Conservation (phyloP, 2,329 filamentous ascomycete species). For the Byssothecium circinans region DNA sequence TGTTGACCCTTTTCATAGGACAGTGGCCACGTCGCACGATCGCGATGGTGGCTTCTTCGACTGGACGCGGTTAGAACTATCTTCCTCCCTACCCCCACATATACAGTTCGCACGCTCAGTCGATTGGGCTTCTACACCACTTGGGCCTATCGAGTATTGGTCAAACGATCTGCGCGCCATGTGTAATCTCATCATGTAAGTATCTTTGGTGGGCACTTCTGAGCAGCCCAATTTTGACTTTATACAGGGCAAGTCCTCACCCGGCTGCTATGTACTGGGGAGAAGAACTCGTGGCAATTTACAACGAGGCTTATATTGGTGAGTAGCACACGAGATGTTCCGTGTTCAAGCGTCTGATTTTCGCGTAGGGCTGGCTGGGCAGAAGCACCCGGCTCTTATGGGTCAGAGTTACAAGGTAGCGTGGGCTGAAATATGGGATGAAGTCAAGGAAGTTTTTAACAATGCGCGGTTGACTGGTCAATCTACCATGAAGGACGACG, state of each 20-base stretch:
- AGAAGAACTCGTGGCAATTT: slow-evolving; percentile 66
- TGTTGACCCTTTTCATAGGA: slow-evolving; percentile 44
- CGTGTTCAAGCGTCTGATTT: background rate
- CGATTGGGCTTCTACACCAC: slow-evolving; percentile 72
- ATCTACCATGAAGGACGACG: slow-evolving; percentile 83
- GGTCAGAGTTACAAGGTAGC: slow-evolving; percentile 68
- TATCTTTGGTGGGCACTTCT: background rate
- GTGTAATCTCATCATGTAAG: slow-evolving; percentile 76
- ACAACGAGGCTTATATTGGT: slow-evolving; percentile 69
- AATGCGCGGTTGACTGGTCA: slow-evolving; percentile 70
- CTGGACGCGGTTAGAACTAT: slow-evolving; percentile 73
- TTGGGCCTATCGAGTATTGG: slow-evolving; percentile 78
- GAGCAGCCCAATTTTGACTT: slow-evolving; percentile 4
- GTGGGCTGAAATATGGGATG: slow-evolving; percentile 75
- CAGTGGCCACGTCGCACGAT: slow-evolving; percentile 20
- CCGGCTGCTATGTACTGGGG: slow-evolving; percentile 82
- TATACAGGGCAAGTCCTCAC: slow-evolving; percentile 40
- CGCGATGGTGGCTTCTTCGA: slow-evolving; percentile 66
- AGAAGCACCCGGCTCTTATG: slow-evolving; percentile 77
- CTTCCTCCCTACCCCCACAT: slow-evolving; percentile 66
- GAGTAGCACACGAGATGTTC: background rate
- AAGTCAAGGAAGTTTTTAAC: slow-evolving; percentile 68
- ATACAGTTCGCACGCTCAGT: slow-evolving; percentile 71
- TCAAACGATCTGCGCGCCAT: slow-evolving; percentile 70
- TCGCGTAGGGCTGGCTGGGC: slow-evolving; percentile 61